These are phyloP conservation scores for Aspergillus leporis DNA, from an alignment of 495 filamentous ascomycete genomes.

Conservation along the genomic window DNA sequence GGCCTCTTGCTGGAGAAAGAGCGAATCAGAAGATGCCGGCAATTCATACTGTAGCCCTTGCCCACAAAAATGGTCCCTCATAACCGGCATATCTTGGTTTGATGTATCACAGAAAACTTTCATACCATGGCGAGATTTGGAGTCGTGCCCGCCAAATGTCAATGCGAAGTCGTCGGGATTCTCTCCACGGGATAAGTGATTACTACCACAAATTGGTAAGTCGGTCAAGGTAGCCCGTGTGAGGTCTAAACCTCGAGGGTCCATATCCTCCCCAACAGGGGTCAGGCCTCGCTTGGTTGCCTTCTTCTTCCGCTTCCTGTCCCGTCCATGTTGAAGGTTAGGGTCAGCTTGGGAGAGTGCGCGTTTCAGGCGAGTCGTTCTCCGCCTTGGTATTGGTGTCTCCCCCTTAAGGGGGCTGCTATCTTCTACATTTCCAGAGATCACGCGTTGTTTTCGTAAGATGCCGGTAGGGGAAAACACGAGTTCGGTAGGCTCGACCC, in stretches of 20 bases:
- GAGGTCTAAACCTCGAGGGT: slow-evolving; percentile 6
- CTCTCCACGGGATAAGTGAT: slow-evolving; percentile 12
- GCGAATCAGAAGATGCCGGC: slow-evolving; percentile 25
- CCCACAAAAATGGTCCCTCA: slow-evolving; percentile 13
- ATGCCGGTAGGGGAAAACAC: slow-evolving; percentile 61
- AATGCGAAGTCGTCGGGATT: slow-evolving; percentile 37
- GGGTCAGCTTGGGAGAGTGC: slow-evolving; percentile 31
- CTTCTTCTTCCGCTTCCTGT: slow-evolving; percentile 26
- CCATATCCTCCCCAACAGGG: not conserved
- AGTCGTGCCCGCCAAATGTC: slow-evolving; percentile 23
- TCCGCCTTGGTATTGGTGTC: slow-evolving; percentile 44
- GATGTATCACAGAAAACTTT: slow-evolving; percentile 39
- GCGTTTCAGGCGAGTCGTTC: slow-evolving; percentile 28
- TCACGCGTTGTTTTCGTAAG: slow-evolving; percentile 56
- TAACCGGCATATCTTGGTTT: slow-evolving; percentile 9
- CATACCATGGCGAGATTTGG: slow-evolving; percentile 27
- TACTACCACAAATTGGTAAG: slow-evolving; percentile 6
- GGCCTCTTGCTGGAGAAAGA: slow-evolving; percentile 20
- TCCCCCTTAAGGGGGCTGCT: slow-evolving; percentile 51
- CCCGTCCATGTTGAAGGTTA: slow-evolving; percentile 32
- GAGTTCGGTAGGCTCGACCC: slow-evolving; percentile 69
- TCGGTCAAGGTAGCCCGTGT: slow-evolving; percentile 9
- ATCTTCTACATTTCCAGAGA: slow-evolving; percentile 57
- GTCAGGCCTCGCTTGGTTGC: slow-evolving; percentile 8
- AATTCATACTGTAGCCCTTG: slow-evolving; percentile 16